Evolutionary conservation across 805 yeast genomes (phyloP).

Genomic region (Blastobotrys muscicola): DNA sequence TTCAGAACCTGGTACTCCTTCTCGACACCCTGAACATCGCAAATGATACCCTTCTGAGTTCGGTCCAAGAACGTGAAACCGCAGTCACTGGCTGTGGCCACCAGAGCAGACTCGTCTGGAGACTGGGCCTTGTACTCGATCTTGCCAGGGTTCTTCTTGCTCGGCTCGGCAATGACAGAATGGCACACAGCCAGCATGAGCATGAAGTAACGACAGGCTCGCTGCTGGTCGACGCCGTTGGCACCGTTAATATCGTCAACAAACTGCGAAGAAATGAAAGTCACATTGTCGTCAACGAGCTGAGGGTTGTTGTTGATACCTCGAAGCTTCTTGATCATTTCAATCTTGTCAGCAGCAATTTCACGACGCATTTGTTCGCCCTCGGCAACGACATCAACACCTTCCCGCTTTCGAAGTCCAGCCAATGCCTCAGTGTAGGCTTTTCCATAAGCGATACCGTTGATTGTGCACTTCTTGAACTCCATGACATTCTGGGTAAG

Average conservation of each 20-base stretch:
- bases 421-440: constrained; percentile 71
- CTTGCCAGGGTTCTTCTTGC: constrained; percentile 25
- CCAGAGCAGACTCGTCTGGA: constrained; percentile 80
- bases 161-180: constrained; percentile 60
- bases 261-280: constrained; percentile 58
- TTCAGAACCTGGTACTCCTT: constrained; percentile 46
- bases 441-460: constrained; percentile 59
- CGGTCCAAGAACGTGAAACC: constrained; percentile 59
- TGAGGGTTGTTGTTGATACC: constrained; percentile 37
- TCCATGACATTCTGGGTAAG: constrained; percentile 81
- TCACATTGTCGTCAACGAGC: constrained; percentile 43
- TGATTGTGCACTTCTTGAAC: constrained; percentile 66
- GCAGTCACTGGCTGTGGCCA: constrained; percentile 65
- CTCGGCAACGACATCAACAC: constrained; percentile 51
- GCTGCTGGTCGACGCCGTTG: constrained; percentile 36
- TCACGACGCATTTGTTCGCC: constrained; percentile 35
- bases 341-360: constrained; percentile 37
- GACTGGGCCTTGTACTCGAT: constrained; percentile 70
- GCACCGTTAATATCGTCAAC: constrained; percentile 42
- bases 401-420: constrained; percentile 58
- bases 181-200: constrained; percentile 66
- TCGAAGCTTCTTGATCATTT: constrained; percentile 40
- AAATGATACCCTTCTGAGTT: constrained; percentile 40
- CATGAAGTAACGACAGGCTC: constrained; percentile 53
- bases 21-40: constrained; percentile 39